Evolutionary conservation across 805 yeast species (phyloP).

Genomic region (Barnettozyma sucrosica): DNA sequence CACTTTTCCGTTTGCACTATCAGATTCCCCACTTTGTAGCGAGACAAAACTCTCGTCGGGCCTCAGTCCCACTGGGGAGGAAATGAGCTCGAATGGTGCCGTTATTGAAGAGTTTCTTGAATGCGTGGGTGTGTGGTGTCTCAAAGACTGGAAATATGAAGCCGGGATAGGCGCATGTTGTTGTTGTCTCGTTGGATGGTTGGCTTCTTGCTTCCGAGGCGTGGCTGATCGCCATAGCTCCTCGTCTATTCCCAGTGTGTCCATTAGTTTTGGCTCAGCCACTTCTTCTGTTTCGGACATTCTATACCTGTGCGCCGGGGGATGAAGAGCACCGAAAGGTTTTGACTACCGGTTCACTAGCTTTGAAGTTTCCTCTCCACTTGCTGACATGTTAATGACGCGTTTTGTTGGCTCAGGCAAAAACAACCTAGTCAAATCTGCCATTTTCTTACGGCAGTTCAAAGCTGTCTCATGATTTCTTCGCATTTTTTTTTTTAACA

Average conservation of each 20-base stretch:
- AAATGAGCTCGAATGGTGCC: conserved; percentile 2
- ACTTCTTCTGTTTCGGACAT: background rate
- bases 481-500: too few species aligned
- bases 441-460: background rate
- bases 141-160: conserved; percentile 8
- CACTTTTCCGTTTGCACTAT: background rate
- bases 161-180: conserved; percentile 8
- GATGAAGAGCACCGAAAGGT: too few species aligned
- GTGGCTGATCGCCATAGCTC: conserved; percentile 6
- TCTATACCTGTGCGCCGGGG: background rate
- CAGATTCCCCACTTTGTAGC: background rate
- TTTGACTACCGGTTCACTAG: background rate
- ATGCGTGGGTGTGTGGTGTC: conserved; percentile 8
- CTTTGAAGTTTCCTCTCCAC: background rate
- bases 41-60: conserved; percentile 4
- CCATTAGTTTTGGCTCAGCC: conserved; percentile 4
- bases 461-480: too few species aligned
- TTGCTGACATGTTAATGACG: too few species aligned
- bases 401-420: background rate
- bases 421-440: background rate
- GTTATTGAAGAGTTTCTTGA: conserved; percentile 5
- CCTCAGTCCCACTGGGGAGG: conserved; percentile 4
- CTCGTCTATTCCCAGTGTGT: conserved; percentile 8
- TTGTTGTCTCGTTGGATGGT: background rate
- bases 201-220: conserved; percentile 1